These are phyloP conservation scores for Albophoma yamanashiensis DNA, from an alignment of 2,329 filamentous ascomycete genomes.

Conservation along the genomic window DNA sequence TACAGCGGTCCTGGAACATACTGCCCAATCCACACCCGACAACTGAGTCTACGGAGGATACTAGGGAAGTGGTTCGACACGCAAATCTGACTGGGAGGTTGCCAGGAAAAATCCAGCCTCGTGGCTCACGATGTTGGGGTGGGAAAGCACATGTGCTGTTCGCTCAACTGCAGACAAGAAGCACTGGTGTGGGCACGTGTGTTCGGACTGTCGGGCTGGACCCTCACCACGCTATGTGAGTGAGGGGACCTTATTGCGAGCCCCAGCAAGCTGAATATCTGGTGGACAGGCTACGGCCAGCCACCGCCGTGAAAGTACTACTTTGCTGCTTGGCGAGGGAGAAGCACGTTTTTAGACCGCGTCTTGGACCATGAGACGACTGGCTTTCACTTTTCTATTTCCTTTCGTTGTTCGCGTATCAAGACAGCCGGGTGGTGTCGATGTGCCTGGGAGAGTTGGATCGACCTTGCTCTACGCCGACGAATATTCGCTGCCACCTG, in stretches of 20 bases:
- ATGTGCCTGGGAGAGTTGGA: slow-evolving; percentile 13
- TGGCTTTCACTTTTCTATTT: slow-evolving; percentile 32
- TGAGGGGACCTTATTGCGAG: slow-evolving; percentile 16
- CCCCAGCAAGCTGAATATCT: slow-evolving; percentile 11
- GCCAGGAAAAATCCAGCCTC: slow-evolving; percentile 17
- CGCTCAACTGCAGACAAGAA: slow-evolving; percentile 11
- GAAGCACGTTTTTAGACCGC: slow-evolving; percentile 35
- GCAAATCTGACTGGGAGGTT: slow-evolving; percentile 15
- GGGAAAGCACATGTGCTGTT: slow-evolving; percentile 3
- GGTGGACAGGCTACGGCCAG: slow-evolving; percentile 13
- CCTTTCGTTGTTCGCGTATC: slow-evolving; percentile 18
- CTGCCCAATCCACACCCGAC: slow-evolving; percentile 16
- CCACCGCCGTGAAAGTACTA: slow-evolving; percentile 13
- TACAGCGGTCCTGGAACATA: slow-evolving; percentile 17
- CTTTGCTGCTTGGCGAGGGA: slow-evolving; percentile 24
- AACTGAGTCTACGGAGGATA: slow-evolving; percentile 16
- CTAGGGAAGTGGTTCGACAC: slow-evolving; percentile 17
- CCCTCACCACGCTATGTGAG: slow-evolving; percentile 16
- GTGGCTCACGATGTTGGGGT: slow-evolving; percentile 11
- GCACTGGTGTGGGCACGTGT: slow-evolving; percentile 16
- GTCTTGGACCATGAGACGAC: slow-evolving; percentile 40
- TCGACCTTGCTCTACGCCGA: slow-evolving; percentile 9
- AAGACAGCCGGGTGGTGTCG: slow-evolving; percentile 13
- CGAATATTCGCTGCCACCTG: slow-evolving; percentile 2
- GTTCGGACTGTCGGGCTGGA: slow-evolving; percentile 12